Conservation (phyloP, 345 rosid genomes). For the Pistacia atlantica region DNA sequence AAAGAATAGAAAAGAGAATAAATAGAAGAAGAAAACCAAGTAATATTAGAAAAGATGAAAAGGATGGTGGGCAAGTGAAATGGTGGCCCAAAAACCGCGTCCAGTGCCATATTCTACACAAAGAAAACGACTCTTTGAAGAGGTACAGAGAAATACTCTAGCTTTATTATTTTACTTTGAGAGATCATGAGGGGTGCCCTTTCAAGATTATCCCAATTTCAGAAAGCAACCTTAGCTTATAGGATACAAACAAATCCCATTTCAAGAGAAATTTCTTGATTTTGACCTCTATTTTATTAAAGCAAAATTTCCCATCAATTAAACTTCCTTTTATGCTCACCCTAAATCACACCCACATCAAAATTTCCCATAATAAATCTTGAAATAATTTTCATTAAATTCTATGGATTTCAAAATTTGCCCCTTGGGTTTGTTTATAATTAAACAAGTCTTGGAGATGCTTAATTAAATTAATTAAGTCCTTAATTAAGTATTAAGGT, state of each 20-base stretch:
- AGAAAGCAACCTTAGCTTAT: constrained; percentile 18
- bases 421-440: background rate
- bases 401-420: too few species aligned
- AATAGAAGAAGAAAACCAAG: constrained; percentile 2
- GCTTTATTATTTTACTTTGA: background rate
- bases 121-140: constrained; percentile 31
- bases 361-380: too few species aligned
- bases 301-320: background rate
- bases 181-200: constrained; percentile 15
- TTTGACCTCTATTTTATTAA: constrained; percentile 12
- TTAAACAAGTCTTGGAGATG: too few species aligned
- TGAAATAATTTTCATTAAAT: too few species aligned
- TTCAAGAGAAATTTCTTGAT: constrained; percentile 1
- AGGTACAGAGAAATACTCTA: background rate
- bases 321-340: background rate
- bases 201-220: constrained; percentile 22
- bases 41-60: background rate
- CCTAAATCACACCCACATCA: too few species aligned
- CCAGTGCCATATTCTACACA: constrained; percentile 31
- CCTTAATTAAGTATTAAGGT: constrained; percentile 31
- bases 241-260: background rate
- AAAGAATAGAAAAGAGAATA: background rate
- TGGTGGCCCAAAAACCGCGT: constrained; percentile 40
- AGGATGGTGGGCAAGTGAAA: constrained; percentile 1
- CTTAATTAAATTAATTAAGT: constrained; percentile 25